These are phyloP conservation scores for Cryptosporidium sp. DNA, from an alignment of 169 alveolate genomes.

Conservation along the genomic window DNA sequence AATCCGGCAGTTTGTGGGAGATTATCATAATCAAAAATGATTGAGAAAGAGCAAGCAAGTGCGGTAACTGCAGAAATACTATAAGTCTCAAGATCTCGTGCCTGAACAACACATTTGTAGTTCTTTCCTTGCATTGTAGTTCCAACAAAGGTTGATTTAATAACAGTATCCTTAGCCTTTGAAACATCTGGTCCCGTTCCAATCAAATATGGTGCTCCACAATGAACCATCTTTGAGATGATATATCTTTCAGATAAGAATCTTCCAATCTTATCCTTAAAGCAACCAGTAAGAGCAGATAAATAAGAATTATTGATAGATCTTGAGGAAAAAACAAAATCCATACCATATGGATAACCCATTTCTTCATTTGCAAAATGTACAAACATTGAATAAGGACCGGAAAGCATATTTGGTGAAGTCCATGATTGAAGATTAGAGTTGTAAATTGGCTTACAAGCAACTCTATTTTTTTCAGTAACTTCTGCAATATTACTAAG, in stretches of 20 bases:
- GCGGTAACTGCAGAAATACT: constrained; percentile 19
- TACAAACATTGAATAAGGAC: background rate
- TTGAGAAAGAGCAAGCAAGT: constrained; percentile 27
- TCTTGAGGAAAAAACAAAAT: constrained; percentile 49
- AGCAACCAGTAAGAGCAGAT: constrained; percentile 16
- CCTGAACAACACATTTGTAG: constrained; percentile 43
- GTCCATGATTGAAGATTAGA: constrained; percentile 46
- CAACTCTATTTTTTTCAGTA: constrained; percentile 30
- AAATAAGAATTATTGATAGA: constrained; percentile 13
- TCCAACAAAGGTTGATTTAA: constrained; percentile 29
- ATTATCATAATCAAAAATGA: constrained; percentile 24
- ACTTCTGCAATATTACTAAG: constrained; percentile 53
- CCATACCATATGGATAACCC: constrained; percentile 76
- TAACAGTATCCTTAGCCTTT: constrained; percentile 32
- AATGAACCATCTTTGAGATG: background rate
- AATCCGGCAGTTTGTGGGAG: constrained; percentile 69
- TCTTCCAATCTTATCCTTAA: constrained; percentile 8
- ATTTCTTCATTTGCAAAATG: constrained; percentile 69
- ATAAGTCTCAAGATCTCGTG: constrained; percentile 44
- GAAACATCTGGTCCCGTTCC: constrained; percentile 58
- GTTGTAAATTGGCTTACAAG: constrained; percentile 35
- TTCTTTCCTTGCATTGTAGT: constrained; percentile 65
- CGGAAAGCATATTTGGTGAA: constrained; percentile 25
- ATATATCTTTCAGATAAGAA: constrained; percentile 7
- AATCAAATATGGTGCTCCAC: constrained; percentile 31